phyloP scores from a whole-genome alignment of 2,329 filamentous ascomycete species.

The Monosporascus sp. region DNA sequence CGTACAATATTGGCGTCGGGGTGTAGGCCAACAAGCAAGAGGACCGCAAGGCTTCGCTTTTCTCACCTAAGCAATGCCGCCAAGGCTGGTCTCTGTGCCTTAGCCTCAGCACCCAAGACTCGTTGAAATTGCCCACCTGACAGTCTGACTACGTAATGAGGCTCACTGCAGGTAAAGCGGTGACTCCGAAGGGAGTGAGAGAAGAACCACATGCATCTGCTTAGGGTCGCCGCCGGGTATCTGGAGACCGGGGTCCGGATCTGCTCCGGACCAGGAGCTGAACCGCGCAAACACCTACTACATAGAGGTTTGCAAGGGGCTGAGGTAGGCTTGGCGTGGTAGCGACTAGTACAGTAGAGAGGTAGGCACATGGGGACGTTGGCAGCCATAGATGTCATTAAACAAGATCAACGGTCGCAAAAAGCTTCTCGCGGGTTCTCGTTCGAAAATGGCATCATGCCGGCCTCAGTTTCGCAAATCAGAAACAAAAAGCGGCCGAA shows the following conservation, averaged over 20 bases:
- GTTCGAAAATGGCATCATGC: neutral
- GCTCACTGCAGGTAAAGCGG: too few relatives aligned
- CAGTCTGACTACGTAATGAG: too few relatives aligned
- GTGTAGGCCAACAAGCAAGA: neutral
- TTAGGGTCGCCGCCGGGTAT: too few relatives aligned
- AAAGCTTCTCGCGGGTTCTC: neutral
- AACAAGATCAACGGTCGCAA: neutral
- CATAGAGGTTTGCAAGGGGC: too few relatives aligned
- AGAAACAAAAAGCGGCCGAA: neutral
- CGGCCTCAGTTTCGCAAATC: neutral
- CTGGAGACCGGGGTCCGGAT: neutral
- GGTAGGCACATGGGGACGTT: neutral
- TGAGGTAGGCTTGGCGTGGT: too few relatives aligned
- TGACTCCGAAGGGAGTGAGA: too few relatives aligned
- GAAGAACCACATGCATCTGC: too few relatives aligned
- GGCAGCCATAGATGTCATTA: neutral
- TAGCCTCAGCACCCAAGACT: neutral
- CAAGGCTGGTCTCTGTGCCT: neutral
- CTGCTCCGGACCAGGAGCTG: too few relatives aligned
- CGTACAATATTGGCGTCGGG: neutral
- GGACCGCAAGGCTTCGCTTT: neutral
- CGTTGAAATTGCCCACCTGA: neutral
- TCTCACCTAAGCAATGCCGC: neutral
- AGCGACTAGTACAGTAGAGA: too few relatives aligned
- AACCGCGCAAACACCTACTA: too few relatives aligned